Percentiles rank a stretch among this genome's conserved stretches.
phyloP scores from a whole-genome alignment of 805 yeast species.

The Sungouiozyma intestinalis region DNA sequence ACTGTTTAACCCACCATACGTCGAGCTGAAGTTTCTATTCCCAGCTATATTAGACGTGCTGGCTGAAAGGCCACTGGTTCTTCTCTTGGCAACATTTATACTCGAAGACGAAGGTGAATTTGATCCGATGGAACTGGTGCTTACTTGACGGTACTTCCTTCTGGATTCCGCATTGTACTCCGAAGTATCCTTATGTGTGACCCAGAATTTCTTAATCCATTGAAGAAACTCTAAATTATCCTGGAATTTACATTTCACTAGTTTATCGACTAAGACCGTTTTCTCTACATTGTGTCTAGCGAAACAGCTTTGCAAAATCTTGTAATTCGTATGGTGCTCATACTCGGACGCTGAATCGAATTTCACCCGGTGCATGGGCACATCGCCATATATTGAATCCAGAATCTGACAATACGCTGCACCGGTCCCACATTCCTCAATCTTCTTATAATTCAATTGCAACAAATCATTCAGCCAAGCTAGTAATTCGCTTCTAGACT shows the following conservation, averaged over 20 bases:
- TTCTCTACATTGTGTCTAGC: constrained; percentile 59
- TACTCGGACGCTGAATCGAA: constrained; percentile 63
- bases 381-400: constrained; percentile 74
- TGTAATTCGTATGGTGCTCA: constrained; percentile 71
- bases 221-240: constrained; percentile 91
- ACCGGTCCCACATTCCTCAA: constrained; percentile 93
- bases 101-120: constrained; percentile 2
- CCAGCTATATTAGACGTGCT: not conserved
- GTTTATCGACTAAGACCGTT: constrained; percentile 66
- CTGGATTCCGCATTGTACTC: constrained; percentile 61
- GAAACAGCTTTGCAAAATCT: constrained; percentile 76
- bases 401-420: constrained; percentile 89
- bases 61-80: constrained; percentile 7
- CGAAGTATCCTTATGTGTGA: constrained; percentile 56
- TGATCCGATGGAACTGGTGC: constrained; percentile 5
- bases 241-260: constrained; percentile 82
- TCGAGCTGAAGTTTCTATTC: constrained; percentile 11
- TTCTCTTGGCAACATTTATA: constrained; percentile 17
- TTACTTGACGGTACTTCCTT: constrained; percentile 32
- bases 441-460: constrained; percentile 54
- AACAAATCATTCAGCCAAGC: constrained; percentile 75
- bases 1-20: constrained; percentile 15
- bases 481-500: constrained; percentile 74
- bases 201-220: constrained; percentile 83
- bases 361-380: constrained; percentile 71